These are phyloP conservation scores for Kluyveromyces sp. DNA, from an alignment of 1,139 yeast species.

Conservation along the genomic window DNA sequence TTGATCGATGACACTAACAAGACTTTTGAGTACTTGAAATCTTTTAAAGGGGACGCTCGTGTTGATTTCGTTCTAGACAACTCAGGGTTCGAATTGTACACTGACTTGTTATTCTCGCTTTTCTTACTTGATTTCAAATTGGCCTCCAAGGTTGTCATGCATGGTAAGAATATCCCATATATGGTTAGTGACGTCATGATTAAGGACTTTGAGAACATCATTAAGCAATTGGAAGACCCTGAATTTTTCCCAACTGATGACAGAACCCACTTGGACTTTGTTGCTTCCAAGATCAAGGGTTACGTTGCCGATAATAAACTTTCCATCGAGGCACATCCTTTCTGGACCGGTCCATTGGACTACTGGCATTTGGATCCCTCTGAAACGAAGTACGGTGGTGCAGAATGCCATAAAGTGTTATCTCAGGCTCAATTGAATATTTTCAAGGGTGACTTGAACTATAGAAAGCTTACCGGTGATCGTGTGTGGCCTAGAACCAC, in stretches of 20 bases:
- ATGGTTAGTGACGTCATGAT: slow-evolving; percentile 94
- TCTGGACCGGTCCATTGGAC: slow-evolving; percentile 77
- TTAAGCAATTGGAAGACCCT: slow-evolving; percentile 49
- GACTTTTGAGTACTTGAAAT: slow-evolving; percentile 46
- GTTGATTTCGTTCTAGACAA: slow-evolving; percentile 88
- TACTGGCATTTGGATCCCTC: slow-evolving; percentile 60
- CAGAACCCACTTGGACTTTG: slow-evolving; percentile 29
- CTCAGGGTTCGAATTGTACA: slow-evolving; percentile 89
- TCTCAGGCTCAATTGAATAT: slow-evolving; percentile 61
- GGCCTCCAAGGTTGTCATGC: slow-evolving; percentile 59
- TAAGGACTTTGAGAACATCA: slow-evolving; percentile 58
- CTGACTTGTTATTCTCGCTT: slow-evolving; percentile 70
- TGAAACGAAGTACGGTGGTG: slow-evolving; percentile 51
- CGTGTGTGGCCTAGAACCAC: slow-evolving; percentile 81
- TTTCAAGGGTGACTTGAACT: slow-evolving; percentile 93
- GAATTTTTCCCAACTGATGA: slow-evolving; percentile 43
- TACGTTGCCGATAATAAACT: slow-evolving; percentile 48
- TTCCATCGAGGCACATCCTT: slow-evolving; percentile 53
- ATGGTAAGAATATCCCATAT: slow-evolving; percentile 91
- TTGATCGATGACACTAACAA: slow-evolving; percentile 63
- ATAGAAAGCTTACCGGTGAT: slow-evolving; percentile 89
- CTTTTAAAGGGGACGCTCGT: slow-evolving; percentile 19
- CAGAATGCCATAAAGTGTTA: slow-evolving; percentile 44
- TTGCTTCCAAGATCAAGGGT: slow-evolving; percentile 43
- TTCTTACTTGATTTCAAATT: slow-evolving; percentile 68